These are phyloP conservation scores for Collybiopsis luxurians DNA, from an alignment of 768 basidiomycete species.

Conservation along the genomic window DNA sequence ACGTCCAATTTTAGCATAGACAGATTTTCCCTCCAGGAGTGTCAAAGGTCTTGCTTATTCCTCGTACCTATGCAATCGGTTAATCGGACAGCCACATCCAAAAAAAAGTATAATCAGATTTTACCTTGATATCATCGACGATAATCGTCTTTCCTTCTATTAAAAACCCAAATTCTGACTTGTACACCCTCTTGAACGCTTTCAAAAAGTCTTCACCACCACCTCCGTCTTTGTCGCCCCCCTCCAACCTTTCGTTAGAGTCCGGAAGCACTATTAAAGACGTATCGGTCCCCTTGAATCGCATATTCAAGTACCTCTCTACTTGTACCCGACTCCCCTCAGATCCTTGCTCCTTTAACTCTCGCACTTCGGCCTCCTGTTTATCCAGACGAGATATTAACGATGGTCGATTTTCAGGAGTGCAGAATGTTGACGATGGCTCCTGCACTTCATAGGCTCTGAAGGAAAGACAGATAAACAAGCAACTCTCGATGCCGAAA, in stretches of 20 bases:
- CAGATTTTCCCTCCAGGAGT: slow-evolving; percentile 68
- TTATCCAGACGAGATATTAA: slow-evolving; percentile 69
- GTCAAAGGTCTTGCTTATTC: slow-evolving; percentile 89
- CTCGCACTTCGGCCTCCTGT: slow-evolving; percentile 57
- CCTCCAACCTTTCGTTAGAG: slow-evolving; percentile 25
- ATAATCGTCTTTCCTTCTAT: slow-evolving; percentile 80
- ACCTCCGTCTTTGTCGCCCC: no score
- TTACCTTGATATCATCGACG: slow-evolving; percentile 88
- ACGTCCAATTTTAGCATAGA: slow-evolving; percentile 68
- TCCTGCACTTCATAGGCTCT: slow-evolving; percentile 89
- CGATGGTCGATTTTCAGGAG: slow-evolving; percentile 47
- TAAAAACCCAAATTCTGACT: slow-evolving; percentile 88
- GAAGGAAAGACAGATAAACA: background rate
- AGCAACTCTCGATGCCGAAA: background rate
- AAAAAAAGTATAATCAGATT: background rate
- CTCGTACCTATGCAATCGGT: slow-evolving; percentile 57
- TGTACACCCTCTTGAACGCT: slow-evolving; percentile 80
- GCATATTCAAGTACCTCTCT: slow-evolving; percentile 88
- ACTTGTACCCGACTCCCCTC: slow-evolving; percentile 64
- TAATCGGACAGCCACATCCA: background rate
- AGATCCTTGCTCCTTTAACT: slow-evolving; percentile 82
- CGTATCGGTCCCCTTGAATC: slow-evolving; percentile 92
- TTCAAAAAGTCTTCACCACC: slow-evolving; percentile 70
- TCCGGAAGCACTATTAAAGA: slow-evolving; percentile 79
- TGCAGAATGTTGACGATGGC: slow-evolving; percentile 81